Evolutionary conservation across 768 basidiomycete genomes (phyloP).

Genomic region (Tremella mesenterica): DNA sequence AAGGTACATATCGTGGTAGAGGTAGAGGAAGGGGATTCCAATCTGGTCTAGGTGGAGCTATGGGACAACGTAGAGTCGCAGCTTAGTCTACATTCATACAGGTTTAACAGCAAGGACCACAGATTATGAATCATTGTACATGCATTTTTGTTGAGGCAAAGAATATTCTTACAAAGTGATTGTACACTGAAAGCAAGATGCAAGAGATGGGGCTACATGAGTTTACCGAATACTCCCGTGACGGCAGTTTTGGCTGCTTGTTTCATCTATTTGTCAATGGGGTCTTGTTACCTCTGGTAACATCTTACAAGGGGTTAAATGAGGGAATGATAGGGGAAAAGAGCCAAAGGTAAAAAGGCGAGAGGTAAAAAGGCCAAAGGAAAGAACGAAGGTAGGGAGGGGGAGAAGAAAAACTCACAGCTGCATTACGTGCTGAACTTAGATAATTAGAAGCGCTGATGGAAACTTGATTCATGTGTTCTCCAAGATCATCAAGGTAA

Average conservation of each 20-base stretch:
- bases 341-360: too few relatives aligned
- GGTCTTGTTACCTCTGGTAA: too few relatives aligned
- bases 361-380: too few relatives aligned
- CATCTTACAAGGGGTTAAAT: too few relatives aligned
- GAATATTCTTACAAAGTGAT: neutral
- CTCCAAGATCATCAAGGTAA: conserved; percentile 36
- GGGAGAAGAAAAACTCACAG: conserved; percentile 18
- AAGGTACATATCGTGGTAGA: conserved; percentile 12
- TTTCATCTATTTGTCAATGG: conserved; percentile 38
- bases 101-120: neutral
- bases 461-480: conserved; percentile 29
- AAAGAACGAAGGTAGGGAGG: neutral
- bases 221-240: conserved; percentile 35
- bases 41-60: conserved; percentile 26
- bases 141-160: neutral
- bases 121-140: neutral
- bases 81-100: conserved; percentile 4
- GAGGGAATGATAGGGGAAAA: too few relatives aligned
- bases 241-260: conserved; percentile 41
- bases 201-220: conserved; percentile 18
- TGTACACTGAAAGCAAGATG: neutral
- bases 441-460: conserved; percentile 32
- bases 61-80: conserved; percentile 19
- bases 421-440: conserved; percentile 33
- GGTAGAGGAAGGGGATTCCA: conserved; percentile 38